Percentiles rank a stretch among this genome's conserved stretches.
Conservation (phyloP, 306 rosid species). For the Trichosanthes truncata region DNA sequence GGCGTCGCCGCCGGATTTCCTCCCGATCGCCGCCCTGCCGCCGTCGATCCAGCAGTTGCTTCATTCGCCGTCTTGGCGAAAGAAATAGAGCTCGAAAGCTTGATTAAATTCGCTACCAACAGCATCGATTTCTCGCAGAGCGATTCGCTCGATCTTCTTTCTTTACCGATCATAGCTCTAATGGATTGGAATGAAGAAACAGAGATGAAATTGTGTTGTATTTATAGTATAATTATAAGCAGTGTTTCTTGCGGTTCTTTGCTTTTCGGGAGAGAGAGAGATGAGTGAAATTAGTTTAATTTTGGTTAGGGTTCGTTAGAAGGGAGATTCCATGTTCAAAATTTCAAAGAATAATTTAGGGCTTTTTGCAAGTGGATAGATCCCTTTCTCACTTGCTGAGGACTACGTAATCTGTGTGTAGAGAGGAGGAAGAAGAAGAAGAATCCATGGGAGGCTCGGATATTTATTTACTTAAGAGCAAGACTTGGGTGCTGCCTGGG, state of each 20-base stretch:
- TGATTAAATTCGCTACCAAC: constrained; percentile 50
- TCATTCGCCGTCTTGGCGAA: constrained; percentile 16
- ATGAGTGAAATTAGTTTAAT: not conserved
- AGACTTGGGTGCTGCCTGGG: too few species aligned
- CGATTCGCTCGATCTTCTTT: constrained; percentile 23
- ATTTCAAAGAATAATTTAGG: not conserved
- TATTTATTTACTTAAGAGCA: not conserved
- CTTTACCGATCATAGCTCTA: constrained; percentile 26
- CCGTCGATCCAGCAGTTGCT: not conserved
- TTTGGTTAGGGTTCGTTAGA: not conserved
- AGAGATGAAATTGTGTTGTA: not conserved
- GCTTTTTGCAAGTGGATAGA: constrained; percentile 6
- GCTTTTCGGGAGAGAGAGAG: not conserved
- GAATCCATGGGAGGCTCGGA: not conserved
- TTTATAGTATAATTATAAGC: not conserved
- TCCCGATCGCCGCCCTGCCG: not conserved
- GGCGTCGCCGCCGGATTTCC: not conserved
- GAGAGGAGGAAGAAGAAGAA: constrained; percentile 1
- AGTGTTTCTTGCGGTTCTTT: not conserved
- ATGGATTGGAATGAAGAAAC: not conserved
- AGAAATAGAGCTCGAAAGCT: constrained; percentile 39
- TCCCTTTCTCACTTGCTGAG: not conserved
- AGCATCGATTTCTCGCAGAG: constrained; percentile 63
- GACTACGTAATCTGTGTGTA: not conserved
- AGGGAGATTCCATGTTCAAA: not conserved